These are phyloP conservation scores for Penicillium odoratum DNA, from an alignment of 495 filamentous ascomycete genomes.

Conservation along the genomic window DNA sequence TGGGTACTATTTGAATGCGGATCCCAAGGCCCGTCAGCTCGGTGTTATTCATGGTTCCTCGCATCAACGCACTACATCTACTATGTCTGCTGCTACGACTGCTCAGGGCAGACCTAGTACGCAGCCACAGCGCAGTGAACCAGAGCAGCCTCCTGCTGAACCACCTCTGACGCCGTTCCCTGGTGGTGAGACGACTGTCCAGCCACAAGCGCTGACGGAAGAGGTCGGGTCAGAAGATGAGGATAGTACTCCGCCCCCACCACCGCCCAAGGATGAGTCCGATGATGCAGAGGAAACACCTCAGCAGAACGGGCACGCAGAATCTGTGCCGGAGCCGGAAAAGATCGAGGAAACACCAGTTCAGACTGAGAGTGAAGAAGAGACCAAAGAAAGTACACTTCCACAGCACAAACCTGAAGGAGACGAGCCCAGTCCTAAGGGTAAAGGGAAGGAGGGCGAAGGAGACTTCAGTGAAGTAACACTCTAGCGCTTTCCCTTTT, in stretches of 20 bases:
- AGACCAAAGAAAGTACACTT: slow-evolving; percentile 22
- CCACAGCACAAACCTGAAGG: slow-evolving; percentile 29
- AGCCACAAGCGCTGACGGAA: slow-evolving; percentile 31
- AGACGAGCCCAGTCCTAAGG: slow-evolving; percentile 20
- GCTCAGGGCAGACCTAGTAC: slow-evolving; percentile 28
- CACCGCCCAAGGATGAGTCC: slow-evolving; percentile 41
- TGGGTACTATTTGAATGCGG: slow-evolving; percentile 92
- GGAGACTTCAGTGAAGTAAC: slow-evolving; percentile 46
- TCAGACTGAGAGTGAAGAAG: slow-evolving; percentile 11
- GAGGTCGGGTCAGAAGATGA: slow-evolving; percentile 35
- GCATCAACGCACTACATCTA: slow-evolving; percentile 45
- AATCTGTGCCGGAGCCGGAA: slow-evolving; percentile 10
- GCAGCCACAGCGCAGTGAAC: slow-evolving; percentile 21
- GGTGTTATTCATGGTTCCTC: slow-evolving; percentile 45
- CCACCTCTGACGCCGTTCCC: slow-evolving; percentile 48
- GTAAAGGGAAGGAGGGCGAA: slow-evolving; percentile 38
- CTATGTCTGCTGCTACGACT: slow-evolving; percentile 26
- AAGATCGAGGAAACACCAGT: slow-evolving; percentile 10
- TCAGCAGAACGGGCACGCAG: slow-evolving; percentile 26
- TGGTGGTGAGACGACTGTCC: slow-evolving; percentile 34
- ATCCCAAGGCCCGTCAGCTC: slow-evolving; percentile 63
- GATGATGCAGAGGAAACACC: slow-evolving; percentile 14
- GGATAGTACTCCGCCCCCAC: slow-evolving; percentile 28
- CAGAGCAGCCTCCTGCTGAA: slow-evolving; percentile 29
- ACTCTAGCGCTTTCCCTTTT: slow-evolving; percentile 24